Evolutionary conservation across 1,139 yeast species (phyloP).

Genomic region (Magnusiomyces starmeri): DNA sequence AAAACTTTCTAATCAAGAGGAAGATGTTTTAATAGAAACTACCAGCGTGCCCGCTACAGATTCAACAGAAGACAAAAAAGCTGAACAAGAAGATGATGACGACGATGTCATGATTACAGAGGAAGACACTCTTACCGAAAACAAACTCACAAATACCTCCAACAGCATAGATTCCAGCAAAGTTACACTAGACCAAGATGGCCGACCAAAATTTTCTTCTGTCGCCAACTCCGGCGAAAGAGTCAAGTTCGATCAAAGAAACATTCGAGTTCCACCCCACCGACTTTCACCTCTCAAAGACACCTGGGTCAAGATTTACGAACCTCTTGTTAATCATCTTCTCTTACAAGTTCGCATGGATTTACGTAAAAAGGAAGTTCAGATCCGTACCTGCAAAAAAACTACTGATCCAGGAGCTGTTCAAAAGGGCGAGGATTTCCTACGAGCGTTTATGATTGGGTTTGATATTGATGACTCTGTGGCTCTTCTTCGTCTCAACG

Average conservation of each 20-base stretch:
- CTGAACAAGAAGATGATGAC: conserved; percentile 26
- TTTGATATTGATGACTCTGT: conserved; percentile 96
- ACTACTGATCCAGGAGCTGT: conserved; percentile 91
- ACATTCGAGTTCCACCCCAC: conserved; percentile 92
- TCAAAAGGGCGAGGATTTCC: conserved; percentile 95
- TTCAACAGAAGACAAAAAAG: conserved; percentile 23
- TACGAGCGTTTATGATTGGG: conserved; percentile 90
- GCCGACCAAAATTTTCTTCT: conserved; percentile 81
- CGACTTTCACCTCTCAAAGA: conserved; percentile 88
- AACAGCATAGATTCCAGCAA: conserved; percentile 31
- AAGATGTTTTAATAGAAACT: conserved; percentile 63
- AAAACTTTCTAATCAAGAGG: conserved; percentile 37
- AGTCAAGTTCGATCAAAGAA: conserved; percentile 78
- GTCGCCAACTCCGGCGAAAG: conserved; percentile 59
- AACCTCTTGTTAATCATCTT: conserved; percentile 90
- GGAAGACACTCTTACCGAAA: conserved; percentile 26
- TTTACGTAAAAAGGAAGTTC: conserved; percentile 68
- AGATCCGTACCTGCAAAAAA: conserved; percentile 69
- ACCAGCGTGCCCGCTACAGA: conserved; percentile 37
- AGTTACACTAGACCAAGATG: conserved; percentile 67
- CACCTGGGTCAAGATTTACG: conserved; percentile 89
- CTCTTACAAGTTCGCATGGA: conserved; percentile 96
- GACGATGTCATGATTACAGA: conserved; percentile 15
- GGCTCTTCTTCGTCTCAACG: conserved; percentile 88
- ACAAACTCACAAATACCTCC: conserved; percentile 18